Conservation (phyloP, 176 grass and related monocot species). For the Musa troglodytarum region DNA sequence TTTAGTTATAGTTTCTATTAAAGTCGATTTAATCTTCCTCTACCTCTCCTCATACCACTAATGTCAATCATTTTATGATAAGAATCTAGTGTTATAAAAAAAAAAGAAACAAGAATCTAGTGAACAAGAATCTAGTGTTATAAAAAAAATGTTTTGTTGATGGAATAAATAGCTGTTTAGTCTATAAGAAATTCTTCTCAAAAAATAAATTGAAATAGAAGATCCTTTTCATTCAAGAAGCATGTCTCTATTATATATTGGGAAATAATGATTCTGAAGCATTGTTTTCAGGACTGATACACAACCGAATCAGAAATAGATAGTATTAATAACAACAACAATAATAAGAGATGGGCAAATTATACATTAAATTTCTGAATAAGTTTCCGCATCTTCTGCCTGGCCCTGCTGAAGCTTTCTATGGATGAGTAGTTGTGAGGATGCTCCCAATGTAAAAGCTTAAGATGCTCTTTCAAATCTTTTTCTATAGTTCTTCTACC, state of each 20-base stretch:
- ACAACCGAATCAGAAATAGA: neutral
- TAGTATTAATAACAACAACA: neutral
- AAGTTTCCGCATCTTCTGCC: conserved; percentile 73
- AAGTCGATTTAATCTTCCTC: no score
- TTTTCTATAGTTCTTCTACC: conserved; percentile 58
- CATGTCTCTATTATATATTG: no score
- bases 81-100: no score
- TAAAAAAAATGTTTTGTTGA: neutral
- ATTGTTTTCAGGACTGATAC: neutral
- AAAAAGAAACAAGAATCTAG: no score
- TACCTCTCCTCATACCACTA: no score
- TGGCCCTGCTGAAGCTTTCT: conserved; percentile 62
- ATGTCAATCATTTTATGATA: no score
- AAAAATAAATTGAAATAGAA: no score
- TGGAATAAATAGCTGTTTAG: no score
- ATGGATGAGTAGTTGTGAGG: conserved; percentile 53
- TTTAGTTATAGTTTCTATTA: no score
- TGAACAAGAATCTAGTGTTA: no score
- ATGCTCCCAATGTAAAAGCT: conserved; percentile 82
- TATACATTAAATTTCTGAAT: conserved; percentile 63
- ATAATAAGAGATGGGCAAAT: neutral
- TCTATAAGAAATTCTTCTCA: no score
- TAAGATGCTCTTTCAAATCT: conserved; percentile 61
- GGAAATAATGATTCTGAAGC: neutral
- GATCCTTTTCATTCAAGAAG: no score